Evolutionary conservation across 2,329 filamentous ascomycete species (phyloP), one percentile per base, ranked within the genome.

Genomic region (Colletotrichum musicola): DNA sequence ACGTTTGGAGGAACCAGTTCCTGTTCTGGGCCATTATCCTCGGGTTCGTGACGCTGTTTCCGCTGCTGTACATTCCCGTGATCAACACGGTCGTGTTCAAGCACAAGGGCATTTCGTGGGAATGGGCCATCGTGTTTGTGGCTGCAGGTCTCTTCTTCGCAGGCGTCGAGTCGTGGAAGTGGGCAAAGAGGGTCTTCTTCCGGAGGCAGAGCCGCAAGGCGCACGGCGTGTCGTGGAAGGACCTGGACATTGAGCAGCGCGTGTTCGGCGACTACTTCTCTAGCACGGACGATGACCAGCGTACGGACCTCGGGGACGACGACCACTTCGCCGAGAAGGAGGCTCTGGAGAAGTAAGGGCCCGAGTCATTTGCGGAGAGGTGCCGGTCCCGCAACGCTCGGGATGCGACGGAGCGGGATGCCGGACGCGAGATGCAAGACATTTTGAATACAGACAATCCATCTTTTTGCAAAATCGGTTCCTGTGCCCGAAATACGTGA

Each of bases 91-190:
- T 77, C 3, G 84, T 86, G 3, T 86, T 86, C 77, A 82, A 84
- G 73, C 84, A 86, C 70, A 78, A 84, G 84, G 49, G 49, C 0
- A 71, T 71, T 20, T 44, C 44, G 0, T 71, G 70, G 70, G 85
- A 87, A 71, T 88, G 84, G 85, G 83, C 76, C 0, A 81, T 87
- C 40, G 82, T 85, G 3, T 83, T 87, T 60, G 73, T 85, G 27
- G 80, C 77, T 1, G 78, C 82, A 0, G 71, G 82, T 0, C 70
- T 87, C 6, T 88, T 87, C 76, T 85, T 88, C 71, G 68, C 78
- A 0, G 85, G 85, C 30, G 78, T 85, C 3, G 85, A 88, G 74
- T 62, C 73, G 4, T 87, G 84, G 83, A 87, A 87, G 73, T 84
- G 78, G 76, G 75, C 68, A 6, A 87, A 87, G 80, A 75, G 85